A percentile compares a stretch with the other conserved stretches of the same genome.
Evolutionary conservation across 2,329 filamentous ascomycete genomes (phyloP).

Genomic region (Helotiales sp.): DNA sequence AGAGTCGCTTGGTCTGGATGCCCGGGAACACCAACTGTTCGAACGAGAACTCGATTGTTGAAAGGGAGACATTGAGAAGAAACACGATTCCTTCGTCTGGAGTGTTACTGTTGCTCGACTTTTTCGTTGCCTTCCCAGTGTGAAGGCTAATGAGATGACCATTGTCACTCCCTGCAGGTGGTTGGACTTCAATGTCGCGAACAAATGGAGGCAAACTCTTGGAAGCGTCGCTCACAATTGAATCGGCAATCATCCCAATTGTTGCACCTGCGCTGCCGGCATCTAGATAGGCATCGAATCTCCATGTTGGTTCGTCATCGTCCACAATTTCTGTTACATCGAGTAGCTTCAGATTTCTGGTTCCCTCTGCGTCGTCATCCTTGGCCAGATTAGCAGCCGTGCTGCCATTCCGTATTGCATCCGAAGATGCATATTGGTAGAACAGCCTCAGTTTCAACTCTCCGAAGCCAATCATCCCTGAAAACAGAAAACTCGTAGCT

Average conservation of each 20-base stretch:
- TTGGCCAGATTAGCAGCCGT: conserved; percentile 1
- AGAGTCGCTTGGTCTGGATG: not conserved
- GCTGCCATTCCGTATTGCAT: not conserved
- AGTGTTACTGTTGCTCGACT: not conserved
- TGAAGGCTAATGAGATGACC: conserved; percentile 1
- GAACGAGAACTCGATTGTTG: not conserved
- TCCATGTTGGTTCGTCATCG: not conserved
- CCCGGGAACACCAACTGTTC: not conserved
- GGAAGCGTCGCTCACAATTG: conserved; percentile 2
- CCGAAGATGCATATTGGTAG: conserved; percentile 9
- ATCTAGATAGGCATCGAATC: not conserved
- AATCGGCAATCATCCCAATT: not conserved
- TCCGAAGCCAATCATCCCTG: conserved; percentile 10
- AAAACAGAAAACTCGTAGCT: conserved; percentile 11
- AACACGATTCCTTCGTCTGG: not conserved
- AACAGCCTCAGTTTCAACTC: conserved; percentile 4
- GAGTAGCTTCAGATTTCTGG: not conserved
- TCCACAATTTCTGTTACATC: not conserved
- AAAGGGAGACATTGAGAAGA: not conserved
- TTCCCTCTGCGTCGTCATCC: not conserved
- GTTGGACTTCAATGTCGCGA: not conserved
- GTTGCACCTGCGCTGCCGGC: not conserved
- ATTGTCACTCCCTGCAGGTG: not conserved
- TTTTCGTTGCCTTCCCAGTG: not conserved
- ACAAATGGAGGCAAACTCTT: conserved; percentile 4